Conservation (phyloP, 1,139 yeast genomes). For the Blastobotrys serpentis region DNA sequence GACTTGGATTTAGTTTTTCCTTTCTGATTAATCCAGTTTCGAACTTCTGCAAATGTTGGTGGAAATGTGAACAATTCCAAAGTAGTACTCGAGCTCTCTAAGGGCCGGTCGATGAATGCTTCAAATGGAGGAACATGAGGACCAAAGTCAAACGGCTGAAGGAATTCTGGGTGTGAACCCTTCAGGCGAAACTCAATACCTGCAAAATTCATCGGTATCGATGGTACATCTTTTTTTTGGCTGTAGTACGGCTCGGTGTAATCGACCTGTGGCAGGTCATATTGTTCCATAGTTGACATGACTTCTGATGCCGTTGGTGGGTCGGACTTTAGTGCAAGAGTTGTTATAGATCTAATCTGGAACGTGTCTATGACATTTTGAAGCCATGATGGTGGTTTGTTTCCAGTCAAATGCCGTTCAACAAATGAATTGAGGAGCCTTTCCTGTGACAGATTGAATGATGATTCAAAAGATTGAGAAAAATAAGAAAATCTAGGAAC, state of each 20-base stretch:
- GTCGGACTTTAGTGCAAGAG: neutral
- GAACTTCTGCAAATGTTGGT: constrained; percentile 46
- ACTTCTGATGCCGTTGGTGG: constrained; percentile 28
- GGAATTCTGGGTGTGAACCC: constrained; percentile 35
- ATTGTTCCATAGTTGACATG: constrained; percentile 42
- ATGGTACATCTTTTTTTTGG: constrained; percentile 50
- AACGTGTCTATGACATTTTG: constrained; percentile 10
- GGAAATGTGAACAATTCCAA: constrained; percentile 41
- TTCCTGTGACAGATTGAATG: constrained; percentile 15
- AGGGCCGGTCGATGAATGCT: neutral
- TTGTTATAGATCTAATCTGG: neutral
- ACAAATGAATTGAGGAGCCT: constrained; percentile 8
- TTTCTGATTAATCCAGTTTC: no score
- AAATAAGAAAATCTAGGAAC: constrained; percentile 14
- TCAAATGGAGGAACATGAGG: constrained; percentile 6
- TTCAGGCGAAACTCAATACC: constrained; percentile 56
- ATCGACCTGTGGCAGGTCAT: constrained; percentile 51
- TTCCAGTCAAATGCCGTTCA: neutral
- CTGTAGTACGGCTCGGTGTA: constrained; percentile 67
- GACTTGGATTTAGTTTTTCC: constrained; percentile 29
- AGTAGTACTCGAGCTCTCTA: neutral
- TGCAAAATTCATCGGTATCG: constrained; percentile 60
- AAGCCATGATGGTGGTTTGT: constrained; percentile 3
- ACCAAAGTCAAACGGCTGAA: constrained; percentile 28
- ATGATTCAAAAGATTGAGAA: constrained; percentile 15